Evolutionary conservation across 371 early-diverging fungal genomes (phyloP), one percentile per base, ranked within the genome.

Genomic region (Mortierella polycephala): DNA sequence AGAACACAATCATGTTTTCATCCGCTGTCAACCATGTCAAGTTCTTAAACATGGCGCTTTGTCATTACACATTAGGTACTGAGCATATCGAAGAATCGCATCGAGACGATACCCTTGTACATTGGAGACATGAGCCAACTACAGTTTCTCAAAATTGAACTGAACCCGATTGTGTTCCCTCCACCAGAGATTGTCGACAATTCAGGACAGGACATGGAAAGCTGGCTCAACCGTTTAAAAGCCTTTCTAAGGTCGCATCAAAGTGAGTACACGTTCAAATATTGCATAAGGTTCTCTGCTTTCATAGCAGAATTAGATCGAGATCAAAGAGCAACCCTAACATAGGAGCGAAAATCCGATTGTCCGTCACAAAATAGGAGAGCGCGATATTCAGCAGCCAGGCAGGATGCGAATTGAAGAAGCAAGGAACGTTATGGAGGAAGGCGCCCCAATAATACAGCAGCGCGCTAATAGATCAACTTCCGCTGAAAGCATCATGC

Each of bases 121-220:
- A 57, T 77, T 9, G 77, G 77, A 56, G 68, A 68, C 40, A 77
- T 77, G 77, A 53, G 2, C 9, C 77, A 68, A 16, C 65, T 77
- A 12, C 72, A 77, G 50, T 77, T 64, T 53, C 65, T 77, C 61
- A 77, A 77, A 57, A 72, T 77, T 47, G 77, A 77, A 46, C 72
- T 71, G 20, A 77, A 77, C 50, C 77, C 71, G 3, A 55, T 77
- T 52, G 60, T 60, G 20, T 77, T 72, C 46, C 77, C 77, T 12
- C 77, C 77, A 37, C 55, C 50, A n/a, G 69, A 72, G 18, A 58
- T 77, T 11, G 64, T 57, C n/a, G 77, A 72, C 2, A 42, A 56
- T 50, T 18, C 61, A n/a, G 72, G 61, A 44, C 58, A 71, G 30
- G 69, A 68, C 21, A 71, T 71, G 68, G 69, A 64, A 13, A 47